Evolutionary conservation across 2,329 filamentous ascomycete species (phyloP), one percentile per base, ranked within the genome.

Genomic region (Geoglossum cookeanum): DNA sequence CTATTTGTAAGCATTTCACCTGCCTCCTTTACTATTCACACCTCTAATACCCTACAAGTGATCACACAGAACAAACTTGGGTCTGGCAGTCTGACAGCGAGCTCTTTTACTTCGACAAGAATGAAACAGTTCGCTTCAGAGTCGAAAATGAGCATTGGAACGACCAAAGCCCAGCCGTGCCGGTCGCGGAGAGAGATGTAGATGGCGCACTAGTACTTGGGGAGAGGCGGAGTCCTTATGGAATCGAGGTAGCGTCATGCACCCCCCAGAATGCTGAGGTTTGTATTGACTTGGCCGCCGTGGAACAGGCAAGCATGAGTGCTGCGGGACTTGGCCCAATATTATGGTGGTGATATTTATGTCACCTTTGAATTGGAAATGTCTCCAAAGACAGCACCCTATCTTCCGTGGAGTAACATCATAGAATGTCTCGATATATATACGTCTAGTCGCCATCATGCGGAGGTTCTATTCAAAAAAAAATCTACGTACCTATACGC

Each of bases 81-180:
- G 79, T 91, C 44, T 97, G 88, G 87, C 79, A 84, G 33, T 79
- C 82, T 8, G 77, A 88, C 15, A 83, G 79, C 33, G 76, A 82
- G 15, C 77, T 82, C 32, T 80, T 94, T 62, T 95, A 85, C 68
- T 94, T 92, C 69, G 92, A 98, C 69, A 84, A 83, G 64, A 84
- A 91, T 65, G 92, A 97, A 71, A 81, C 85, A 64, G 90, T 95
- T 32, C 80, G 91, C 45, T 85, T 97, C 64, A 79, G 88, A 27
- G 83, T 97, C 45, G 81, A 94, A 63, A 79, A 84, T 55, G 92
- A 98, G 71, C 80, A 87, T 62, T 98, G 92, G 89, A 80, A 88
- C 60, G 91, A 97, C 67, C 85, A 94, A 68, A 83, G 85, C 47
- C 84, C 91, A 0, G 77, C 79, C 58, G 81, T 83, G 55, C 79